Conservation (phyloP, 2,329 filamentous ascomycete species). For the Epichloe sp. region DNA sequence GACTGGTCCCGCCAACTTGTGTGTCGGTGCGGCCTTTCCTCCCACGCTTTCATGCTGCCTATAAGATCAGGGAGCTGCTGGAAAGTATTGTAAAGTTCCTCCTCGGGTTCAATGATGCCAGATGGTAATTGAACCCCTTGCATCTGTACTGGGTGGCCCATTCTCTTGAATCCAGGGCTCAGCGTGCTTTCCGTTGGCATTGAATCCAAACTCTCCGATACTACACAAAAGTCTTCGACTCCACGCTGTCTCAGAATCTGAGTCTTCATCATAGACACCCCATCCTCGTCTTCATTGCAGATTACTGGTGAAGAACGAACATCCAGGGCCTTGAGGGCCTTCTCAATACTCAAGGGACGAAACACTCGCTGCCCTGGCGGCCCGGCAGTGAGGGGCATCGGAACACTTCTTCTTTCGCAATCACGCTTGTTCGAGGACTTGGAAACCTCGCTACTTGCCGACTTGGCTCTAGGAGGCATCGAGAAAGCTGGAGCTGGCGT, state of each 20-base stretch:
- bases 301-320: conserved; percentile 2
- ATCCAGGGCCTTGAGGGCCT: conserved; percentile 19
- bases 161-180: not conserved
- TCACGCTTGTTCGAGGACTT: conserved; percentile 11
- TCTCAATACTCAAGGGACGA: conserved; percentile 30
- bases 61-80: not conserved
- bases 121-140: not conserved
- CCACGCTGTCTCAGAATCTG: conserved; percentile 12
- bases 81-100: not conserved
- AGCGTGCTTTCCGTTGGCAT: not conserved
- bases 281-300: conserved; percentile 12
- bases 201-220: not conserved
- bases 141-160: not conserved
- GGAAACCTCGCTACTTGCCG: not conserved
- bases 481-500: not conserved
- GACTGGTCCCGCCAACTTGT: conserved; percentile 2
- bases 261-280: conserved; percentile 11
- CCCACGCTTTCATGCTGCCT: not conserved
- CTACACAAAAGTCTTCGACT: conserved; percentile 8
- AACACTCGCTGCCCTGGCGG: conserved; percentile 40
- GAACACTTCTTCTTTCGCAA: conserved; percentile 25
- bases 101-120: not conserved
- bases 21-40: not conserved
- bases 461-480: not conserved
- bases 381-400: conserved; percentile 39